phyloP scores from a whole-genome alignment of 139 green algal genomes.

The Closterium sp. region DNA sequence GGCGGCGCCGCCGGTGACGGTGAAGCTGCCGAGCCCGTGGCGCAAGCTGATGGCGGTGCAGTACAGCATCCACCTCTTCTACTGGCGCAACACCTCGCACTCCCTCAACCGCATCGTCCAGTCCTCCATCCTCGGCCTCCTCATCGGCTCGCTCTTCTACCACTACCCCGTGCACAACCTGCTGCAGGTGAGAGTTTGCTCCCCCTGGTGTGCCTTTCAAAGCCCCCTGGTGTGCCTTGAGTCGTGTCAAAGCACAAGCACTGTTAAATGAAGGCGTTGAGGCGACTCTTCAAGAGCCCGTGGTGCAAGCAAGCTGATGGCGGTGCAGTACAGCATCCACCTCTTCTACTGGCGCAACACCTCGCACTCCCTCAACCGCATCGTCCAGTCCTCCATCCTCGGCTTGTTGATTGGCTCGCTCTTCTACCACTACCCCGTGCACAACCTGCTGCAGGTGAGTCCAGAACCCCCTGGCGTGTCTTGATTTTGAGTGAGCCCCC shows the following conservation, averaged over 20 bases:
- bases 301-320: neutral
- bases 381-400: neutral
- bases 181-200: too few species aligned
- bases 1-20: too few species aligned
- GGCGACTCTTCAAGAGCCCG: too few species aligned
- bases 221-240: too few species aligned
- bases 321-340: neutral
- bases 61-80: neutral
- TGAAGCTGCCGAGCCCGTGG: too few species aligned
- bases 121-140: conserved; percentile 4
- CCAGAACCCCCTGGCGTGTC: too few species aligned
- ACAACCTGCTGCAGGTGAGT: too few species aligned
- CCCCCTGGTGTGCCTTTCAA: too few species aligned
- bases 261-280: too few species aligned
- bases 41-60: neutral
- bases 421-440: conserved; percentile 8
- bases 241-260: too few species aligned
- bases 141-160: conserved; percentile 29
- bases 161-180: neutral
- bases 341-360: neutral
- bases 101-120: conserved; percentile 7
- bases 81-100: conserved; percentile 5
- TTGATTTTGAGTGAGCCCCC: too few species aligned
- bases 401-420: conserved; percentile 19
- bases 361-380: conserved; percentile 19